Percentiles rank a stretch among this genome's conserved stretches.
Evolutionary conservation across 2,329 filamentous ascomycete genomes (phyloP).

Genomic region (Sporothrix euskadiensis): DNA sequence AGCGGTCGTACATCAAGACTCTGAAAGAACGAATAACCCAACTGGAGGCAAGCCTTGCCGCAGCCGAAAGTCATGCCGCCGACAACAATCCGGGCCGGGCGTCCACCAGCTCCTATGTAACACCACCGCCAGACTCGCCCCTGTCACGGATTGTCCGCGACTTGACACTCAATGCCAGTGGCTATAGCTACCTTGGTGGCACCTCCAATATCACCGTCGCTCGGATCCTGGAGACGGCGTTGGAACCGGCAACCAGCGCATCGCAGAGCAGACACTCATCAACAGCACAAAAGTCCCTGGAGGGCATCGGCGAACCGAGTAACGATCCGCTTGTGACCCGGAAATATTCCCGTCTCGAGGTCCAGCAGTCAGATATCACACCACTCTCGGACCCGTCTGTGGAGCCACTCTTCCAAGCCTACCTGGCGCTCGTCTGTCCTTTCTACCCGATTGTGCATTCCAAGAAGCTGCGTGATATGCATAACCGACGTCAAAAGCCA

Average conservation of each 20-base stretch:
- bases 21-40: not conserved
- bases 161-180: not conserved
- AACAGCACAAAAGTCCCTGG: not conserved
- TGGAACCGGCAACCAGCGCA: not conserved
- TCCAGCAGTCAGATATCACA: not conserved
- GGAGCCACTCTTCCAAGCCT: not conserved
- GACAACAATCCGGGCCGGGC: not conserved
- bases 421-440: not conserved
- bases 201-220: not conserved
- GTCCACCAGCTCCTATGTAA: not conserved
- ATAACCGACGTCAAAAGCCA: not conserved
- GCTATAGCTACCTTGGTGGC: not conserved
- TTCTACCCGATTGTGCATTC: not conserved
- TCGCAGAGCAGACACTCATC: not conserved
- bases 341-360: not conserved
- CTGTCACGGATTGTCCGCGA: not conserved
- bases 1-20: not conserved
- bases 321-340: not conserved
- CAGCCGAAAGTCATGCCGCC: not conserved
- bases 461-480: not conserved
- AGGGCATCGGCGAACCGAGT: not conserved
- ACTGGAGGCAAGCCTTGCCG: not conserved
- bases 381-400: not conserved
- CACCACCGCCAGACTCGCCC: not conserved
- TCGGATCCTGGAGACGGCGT: not conserved